Percentiles rank a stretch among this genome's conserved stretches.
These are phyloP conservation scores for Ilex asprella DNA, from an alignment of 257 asterid species.

Conservation along the genomic window DNA sequence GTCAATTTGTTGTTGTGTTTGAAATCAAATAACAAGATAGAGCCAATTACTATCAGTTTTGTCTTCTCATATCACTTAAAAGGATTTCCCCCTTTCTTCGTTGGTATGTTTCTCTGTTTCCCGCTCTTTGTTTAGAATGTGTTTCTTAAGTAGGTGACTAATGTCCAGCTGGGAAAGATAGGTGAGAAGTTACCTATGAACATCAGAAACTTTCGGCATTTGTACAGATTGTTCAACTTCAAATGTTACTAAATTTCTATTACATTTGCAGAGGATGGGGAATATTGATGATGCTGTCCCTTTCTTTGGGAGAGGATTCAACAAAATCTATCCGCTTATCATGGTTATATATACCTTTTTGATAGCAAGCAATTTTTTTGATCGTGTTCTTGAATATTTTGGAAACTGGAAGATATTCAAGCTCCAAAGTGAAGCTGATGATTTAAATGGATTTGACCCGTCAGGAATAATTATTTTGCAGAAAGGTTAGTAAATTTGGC, in stretches of 20 bases:
- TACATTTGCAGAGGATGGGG: constrained; percentile 68
- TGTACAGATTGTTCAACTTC: too few relatives aligned
- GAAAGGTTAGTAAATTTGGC: constrained; percentile 31
- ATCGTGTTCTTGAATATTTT: constrained; percentile 41
- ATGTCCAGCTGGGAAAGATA: too few relatives aligned
- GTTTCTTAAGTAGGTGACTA: too few relatives aligned
- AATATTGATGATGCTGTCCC: constrained; percentile 84
- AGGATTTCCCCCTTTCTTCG: too few relatives aligned
- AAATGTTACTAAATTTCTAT: background rate
- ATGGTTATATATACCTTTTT: constrained; percentile 69
- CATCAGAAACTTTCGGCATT: too few relatives aligned
- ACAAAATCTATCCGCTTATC: constrained; percentile 67
- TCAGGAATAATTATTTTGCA: constrained; percentile 62
- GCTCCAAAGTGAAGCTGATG: constrained; percentile 49
- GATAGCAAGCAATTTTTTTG: constrained; percentile 59
- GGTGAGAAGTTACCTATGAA: too few relatives aligned
- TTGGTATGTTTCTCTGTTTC: too few relatives aligned
- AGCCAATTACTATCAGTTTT: too few relatives aligned
- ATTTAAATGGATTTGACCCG: constrained; percentile 60
- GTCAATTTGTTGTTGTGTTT: too few relatives aligned
- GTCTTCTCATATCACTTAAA: too few relatives aligned
- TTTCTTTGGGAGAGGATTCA: constrained; percentile 75
- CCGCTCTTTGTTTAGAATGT: too few relatives aligned
- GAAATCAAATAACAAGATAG: too few relatives aligned
- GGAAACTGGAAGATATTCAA: constrained; percentile 74